Conservation (phyloP, 495 filamentous ascomycete genomes). For the Rhizodiscina lignyota region DNA sequence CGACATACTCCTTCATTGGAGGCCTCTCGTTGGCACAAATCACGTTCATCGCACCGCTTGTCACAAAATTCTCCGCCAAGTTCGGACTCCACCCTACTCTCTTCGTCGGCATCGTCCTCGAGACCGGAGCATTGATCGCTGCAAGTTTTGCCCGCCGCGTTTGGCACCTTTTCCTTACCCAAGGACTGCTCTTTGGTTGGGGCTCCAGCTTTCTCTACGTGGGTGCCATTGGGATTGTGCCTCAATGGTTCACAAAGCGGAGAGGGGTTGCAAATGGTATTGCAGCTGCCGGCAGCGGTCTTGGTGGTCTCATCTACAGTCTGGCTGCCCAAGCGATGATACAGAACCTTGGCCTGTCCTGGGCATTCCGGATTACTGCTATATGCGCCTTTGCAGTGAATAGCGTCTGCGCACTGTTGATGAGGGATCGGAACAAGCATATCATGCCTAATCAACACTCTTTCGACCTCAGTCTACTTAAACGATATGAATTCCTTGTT, state of each 20-base stretch:
- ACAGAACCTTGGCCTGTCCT: slow-evolving; percentile 37
- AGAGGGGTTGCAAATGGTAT: slow-evolving; percentile 61
- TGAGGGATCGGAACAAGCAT: slow-evolving; percentile 51
- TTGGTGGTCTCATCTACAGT: slow-evolving; percentile 48
- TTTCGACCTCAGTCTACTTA: slow-evolving; percentile 47
- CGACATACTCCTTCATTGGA: slow-evolving; percentile 36
- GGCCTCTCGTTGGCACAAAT: slow-evolving; percentile 30
- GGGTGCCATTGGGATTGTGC: slow-evolving; percentile 47
- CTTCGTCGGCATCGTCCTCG: slow-evolving; percentile 24
- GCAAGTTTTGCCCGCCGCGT: slow-evolving; percentile 28
- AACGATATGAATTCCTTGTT: slow-evolving; percentile 42
- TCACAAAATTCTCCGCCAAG: slow-evolving; percentile 22
- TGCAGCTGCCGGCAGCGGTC: slow-evolving; percentile 53
- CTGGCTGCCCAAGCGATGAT: slow-evolving; percentile 42
- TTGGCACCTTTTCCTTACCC: slow-evolving; percentile 48
- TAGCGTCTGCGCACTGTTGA: slow-evolving; percentile 34
- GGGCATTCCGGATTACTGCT: slow-evolving; percentile 53
- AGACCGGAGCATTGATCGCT: slow-evolving; percentile 24
- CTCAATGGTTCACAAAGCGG: slow-evolving; percentile 63
- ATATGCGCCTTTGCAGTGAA: slow-evolving; percentile 50
- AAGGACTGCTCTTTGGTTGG: slow-evolving; percentile 59
- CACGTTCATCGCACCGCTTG: slow-evolving; percentile 31
- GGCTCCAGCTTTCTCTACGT: slow-evolving; percentile 68
- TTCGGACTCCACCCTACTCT: slow-evolving; percentile 24
- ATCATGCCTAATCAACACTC: slow-evolving; percentile 44